phyloP scores from a whole-genome alignment of 495 filamentous ascomycete genomes.

The Lasiosphaeria ovina region DNA sequence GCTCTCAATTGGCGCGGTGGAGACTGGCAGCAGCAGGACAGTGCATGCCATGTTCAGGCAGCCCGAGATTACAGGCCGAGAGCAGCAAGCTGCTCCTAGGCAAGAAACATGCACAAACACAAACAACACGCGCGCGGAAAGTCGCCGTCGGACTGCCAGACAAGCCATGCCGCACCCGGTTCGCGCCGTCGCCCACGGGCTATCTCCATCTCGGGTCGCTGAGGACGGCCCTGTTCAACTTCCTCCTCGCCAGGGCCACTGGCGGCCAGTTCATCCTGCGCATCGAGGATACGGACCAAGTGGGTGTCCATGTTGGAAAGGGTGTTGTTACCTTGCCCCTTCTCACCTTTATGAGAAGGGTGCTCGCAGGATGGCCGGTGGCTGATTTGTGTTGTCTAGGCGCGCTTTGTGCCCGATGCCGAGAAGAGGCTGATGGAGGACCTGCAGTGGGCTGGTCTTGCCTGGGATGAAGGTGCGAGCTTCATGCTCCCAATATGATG shows the following conservation, averaged over 20 bases:
- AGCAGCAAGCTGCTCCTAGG: no score
- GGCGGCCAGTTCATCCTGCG: slow-evolving; percentile 90
- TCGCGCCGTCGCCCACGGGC: slow-evolving; percentile 94
- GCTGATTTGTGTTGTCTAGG: slow-evolving; percentile 15
- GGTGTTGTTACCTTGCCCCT: not conserved
- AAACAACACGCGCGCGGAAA: slow-evolving; percentile 2
- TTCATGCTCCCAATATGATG: not conserved
- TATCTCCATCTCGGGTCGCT: slow-evolving; percentile 89
- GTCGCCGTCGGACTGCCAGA: slow-evolving; percentile 45
- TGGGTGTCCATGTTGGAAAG: slow-evolving; percentile 32
- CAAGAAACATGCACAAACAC: not conserved
- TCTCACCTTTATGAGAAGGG: no score
- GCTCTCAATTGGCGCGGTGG: not conserved
- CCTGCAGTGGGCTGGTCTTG: slow-evolving; percentile 81
- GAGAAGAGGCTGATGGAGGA: slow-evolving; percentile 74
- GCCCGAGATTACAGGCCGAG: not conserved
- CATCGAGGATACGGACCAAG: slow-evolving; percentile 95
- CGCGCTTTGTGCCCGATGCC: slow-evolving; percentile 62
- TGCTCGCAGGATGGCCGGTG: not conserved
- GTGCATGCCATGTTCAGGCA: not conserved
- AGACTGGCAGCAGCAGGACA: not conserved
- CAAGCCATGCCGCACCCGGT: slow-evolving; percentile 79
- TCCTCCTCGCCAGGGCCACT: slow-evolving; percentile 79
- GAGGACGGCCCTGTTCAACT: slow-evolving; percentile 90
- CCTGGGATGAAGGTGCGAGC: slow-evolving; percentile 85